A percentile compares a stretch with the other conserved stretches of the same genome.
Evolutionary conservation across 2,329 filamentous ascomycete species (phyloP).

Genomic region (Endoconidiophora laricicola): DNA sequence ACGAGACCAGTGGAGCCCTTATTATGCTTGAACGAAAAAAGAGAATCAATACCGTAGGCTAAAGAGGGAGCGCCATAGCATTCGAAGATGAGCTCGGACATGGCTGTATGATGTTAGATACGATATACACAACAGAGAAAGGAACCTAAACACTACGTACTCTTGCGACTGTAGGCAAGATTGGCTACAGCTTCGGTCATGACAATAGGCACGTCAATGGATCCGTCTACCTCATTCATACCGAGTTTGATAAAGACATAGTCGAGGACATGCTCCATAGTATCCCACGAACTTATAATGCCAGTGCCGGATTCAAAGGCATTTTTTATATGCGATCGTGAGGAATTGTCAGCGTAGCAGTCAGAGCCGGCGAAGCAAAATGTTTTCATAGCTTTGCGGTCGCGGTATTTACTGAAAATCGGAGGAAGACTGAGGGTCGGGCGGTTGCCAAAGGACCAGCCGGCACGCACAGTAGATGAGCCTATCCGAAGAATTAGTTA

Average conservation of each 20-base stretch:
- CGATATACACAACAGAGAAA: background rate
- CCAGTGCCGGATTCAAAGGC: constrained; percentile 83
- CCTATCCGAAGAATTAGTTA: constrained; percentile 33
- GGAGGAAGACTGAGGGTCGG: constrained; percentile 71
- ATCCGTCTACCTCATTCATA: constrained; percentile 56
- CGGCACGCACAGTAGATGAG: constrained; percentile 74
- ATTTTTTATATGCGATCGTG: constrained; percentile 74
- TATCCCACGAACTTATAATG: constrained; percentile 94
- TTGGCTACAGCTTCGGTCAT: constrained; percentile 96
- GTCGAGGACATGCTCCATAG: constrained; percentile 85
- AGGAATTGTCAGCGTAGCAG: constrained; percentile 87
- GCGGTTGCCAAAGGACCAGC: constrained; percentile 83
- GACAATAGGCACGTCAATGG: constrained; percentile 71
- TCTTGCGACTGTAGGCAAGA: constrained; percentile 71
- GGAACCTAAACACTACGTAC: constrained; percentile 31
- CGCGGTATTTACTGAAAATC: constrained; percentile 86
- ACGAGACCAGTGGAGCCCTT: constrained; percentile 74
- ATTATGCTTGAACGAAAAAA: constrained; percentile 93
- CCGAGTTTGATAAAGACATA: constrained; percentile 91
- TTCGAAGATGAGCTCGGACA: constrained; percentile 96
- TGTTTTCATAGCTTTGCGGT: constrained; percentile 81
- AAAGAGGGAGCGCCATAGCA: constrained; percentile 83
- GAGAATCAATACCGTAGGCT: constrained; percentile 85
- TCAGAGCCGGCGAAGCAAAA: constrained; percentile 87
- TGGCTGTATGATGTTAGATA: constrained; percentile 38